phyloP scores from a whole-genome alignment of 2,329 filamentous ascomycete genomes.

The Capronia coronata region DNA sequence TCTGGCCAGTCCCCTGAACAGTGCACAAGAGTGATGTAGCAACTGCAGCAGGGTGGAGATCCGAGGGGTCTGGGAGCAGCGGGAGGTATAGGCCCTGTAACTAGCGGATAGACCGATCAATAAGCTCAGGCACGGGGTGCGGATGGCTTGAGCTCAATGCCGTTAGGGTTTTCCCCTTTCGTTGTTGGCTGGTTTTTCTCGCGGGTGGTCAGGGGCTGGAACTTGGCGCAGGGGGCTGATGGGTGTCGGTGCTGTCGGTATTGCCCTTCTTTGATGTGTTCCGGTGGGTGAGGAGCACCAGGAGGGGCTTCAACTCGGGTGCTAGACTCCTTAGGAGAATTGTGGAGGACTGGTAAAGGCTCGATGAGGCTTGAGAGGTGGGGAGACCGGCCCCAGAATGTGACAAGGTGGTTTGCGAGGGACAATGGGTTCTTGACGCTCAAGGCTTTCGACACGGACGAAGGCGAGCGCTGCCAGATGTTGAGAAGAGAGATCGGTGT shows the following conservation, averaged over 20 bases:
- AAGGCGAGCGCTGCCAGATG: slow-evolving; percentile 7
- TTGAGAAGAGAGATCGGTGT: neutral
- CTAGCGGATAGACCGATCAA: slow-evolving; percentile 25
- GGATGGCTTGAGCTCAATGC: slow-evolving; percentile 15
- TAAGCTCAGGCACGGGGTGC: slow-evolving; percentile 18
- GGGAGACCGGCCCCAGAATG: slow-evolving; percentile 23
- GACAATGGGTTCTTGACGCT: slow-evolving; percentile 9
- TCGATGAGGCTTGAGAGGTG: slow-evolving; percentile 18
- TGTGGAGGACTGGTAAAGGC: slow-evolving; percentile 1
- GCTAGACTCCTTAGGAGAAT: neutral
- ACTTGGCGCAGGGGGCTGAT: slow-evolving; percentile 12
- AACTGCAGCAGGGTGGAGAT: slow-evolving; percentile 19
- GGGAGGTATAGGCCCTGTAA: slow-evolving; percentile 4
- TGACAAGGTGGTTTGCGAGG: slow-evolving; percentile 8
- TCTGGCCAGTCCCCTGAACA: slow-evolving; percentile 21
- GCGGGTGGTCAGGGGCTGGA: slow-evolving; percentile 18
- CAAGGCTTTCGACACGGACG: slow-evolving; percentile 17
- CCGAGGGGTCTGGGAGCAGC: neutral
- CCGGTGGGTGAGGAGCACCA: slow-evolving; percentile 2
- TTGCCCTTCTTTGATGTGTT: slow-evolving; percentile 1
- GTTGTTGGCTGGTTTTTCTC: slow-evolving; percentile 5
- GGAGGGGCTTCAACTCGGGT: neutral
- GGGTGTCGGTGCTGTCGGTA: slow-evolving; percentile 9
- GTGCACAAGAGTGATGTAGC: slow-evolving; percentile 23
- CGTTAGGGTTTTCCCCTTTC: slow-evolving; percentile 19